Conservation (phyloP, 495 filamentous ascomycete species). For the Penicillium mononematosum region DNA sequence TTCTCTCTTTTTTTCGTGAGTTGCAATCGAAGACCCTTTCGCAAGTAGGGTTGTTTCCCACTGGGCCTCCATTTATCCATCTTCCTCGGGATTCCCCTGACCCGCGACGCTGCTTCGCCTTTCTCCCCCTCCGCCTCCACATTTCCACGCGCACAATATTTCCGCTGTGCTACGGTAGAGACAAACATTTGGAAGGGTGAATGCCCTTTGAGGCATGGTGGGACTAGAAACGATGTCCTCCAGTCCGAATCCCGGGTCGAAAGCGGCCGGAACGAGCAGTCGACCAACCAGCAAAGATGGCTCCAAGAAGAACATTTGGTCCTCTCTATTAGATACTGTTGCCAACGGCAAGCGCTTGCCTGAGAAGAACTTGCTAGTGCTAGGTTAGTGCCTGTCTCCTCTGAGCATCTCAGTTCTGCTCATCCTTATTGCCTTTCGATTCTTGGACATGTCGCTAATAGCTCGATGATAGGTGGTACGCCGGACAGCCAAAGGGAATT, state of each 20-base stretch:
- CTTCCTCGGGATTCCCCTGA: constrained; percentile 27
- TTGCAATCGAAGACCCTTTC: not conserved
- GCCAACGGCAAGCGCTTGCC: constrained; percentile 87
- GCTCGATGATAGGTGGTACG: constrained; percentile 64
- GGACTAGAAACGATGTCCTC: constrained; percentile 45
- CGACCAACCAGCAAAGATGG: constrained; percentile 66
- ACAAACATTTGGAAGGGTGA: constrained; percentile 33
- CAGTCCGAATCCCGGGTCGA: constrained; percentile 40
- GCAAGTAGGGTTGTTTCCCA: constrained; percentile 2
- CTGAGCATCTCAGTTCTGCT: constrained; percentile 8
- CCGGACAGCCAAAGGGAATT: constrained; percentile 87
- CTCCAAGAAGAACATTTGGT: constrained; percentile 89
- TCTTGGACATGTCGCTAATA: constrained; percentile 22
- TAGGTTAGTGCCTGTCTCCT: constrained; percentile 55
- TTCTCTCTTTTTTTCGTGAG: constrained; percentile 3
- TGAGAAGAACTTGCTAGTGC: constrained; percentile 85
- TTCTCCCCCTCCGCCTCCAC: constrained; percentile 9
- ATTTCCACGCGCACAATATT: constrained; percentile 12
- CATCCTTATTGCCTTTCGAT: not conserved
- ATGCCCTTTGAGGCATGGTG: constrained; percentile 38
- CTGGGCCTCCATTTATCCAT: not conserved
- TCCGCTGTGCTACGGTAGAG: constrained; percentile 5
- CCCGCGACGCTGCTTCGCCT: constrained; percentile 13
- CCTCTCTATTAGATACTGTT: constrained; percentile 84
- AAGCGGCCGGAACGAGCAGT: constrained; percentile 40